phyloP scores from a whole-genome alignment of 2,329 filamentous ascomycete genomes.

The Talaromyces sp. region DNA sequence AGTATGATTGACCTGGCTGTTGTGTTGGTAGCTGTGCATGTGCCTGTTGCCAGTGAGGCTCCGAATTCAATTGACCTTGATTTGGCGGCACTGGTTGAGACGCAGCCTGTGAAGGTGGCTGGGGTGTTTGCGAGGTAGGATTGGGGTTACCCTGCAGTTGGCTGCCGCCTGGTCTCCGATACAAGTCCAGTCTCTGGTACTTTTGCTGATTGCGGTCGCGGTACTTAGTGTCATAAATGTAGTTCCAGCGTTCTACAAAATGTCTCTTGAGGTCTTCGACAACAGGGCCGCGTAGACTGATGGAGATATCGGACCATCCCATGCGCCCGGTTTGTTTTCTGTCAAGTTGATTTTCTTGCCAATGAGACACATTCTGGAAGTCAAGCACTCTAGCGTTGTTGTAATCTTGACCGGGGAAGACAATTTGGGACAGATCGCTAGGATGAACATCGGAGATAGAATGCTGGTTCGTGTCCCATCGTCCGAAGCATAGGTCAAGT shows the following conservation, averaged over 20 bases:
- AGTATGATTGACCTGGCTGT: conserved; percentile 5
- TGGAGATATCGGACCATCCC: conserved; percentile 86
- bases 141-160: conserved; percentile 25
- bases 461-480: conserved; percentile 86
- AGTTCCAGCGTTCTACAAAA: conserved; percentile 88
- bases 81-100: conserved; percentile 15
- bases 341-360: conserved; percentile 82
- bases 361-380: conserved; percentile 72
- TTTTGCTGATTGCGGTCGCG: conserved; percentile 51
- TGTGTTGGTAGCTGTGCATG: conserved; percentile 10
- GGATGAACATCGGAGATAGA: conserved; percentile 81
- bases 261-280: conserved; percentile 72
- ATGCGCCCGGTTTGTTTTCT: conserved; percentile 75
- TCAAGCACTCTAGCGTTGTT: conserved; percentile 85
- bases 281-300: conserved; percentile 71
- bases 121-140: conserved; percentile 20
- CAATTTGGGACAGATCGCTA: conserved; percentile 66
- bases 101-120: conserved; percentile 19
- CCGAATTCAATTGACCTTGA: conserved; percentile 17
- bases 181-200: conserved; percentile 36
- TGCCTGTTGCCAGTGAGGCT: conserved; percentile 17
- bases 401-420: conserved; percentile 89
- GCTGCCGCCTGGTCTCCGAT: conserved; percentile 26
- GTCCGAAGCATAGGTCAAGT: conserved; percentile 80
- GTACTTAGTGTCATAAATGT: conserved; percentile 83